A percentile compares a stretch with the other conserved stretches of the same genome.
Conservation (phyloP, 208 protist species). For the Crithidia brevicula region DNA sequence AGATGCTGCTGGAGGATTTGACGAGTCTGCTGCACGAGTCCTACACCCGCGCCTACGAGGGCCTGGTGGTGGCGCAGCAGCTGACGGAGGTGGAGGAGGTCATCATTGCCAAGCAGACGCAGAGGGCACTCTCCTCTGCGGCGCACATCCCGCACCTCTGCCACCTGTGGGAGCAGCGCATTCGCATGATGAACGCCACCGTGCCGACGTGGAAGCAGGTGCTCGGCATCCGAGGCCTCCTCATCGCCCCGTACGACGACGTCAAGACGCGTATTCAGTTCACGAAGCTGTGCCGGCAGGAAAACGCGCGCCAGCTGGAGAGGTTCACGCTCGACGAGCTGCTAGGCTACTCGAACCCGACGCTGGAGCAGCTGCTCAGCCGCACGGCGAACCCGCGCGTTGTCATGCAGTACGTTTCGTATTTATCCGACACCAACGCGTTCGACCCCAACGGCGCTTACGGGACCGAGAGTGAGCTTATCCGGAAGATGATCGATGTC, state of each 20-base stretch:
- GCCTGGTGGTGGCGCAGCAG: slow-evolving; percentile 96
- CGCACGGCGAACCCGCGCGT: slow-evolving; percentile 76
- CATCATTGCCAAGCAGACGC: slow-evolving; percentile 80
- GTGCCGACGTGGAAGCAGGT: slow-evolving; percentile 97
- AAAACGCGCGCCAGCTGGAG: slow-evolving; percentile 73
- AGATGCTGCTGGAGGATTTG: slow-evolving; percentile 73
- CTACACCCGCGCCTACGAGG: slow-evolving; percentile 92
- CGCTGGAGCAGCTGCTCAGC: slow-evolving; percentile 72
- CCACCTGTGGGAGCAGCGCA: slow-evolving; percentile 92
- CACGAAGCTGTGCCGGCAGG: slow-evolving; percentile 93
- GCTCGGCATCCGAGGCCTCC: slow-evolving; percentile 93
- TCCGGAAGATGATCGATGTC: slow-evolving; percentile 87
- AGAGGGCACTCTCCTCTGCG: slow-evolving; percentile 54
- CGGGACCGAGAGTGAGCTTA: slow-evolving; percentile 74
- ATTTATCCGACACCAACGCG: slow-evolving; percentile 66
- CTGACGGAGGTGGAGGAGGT: slow-evolving; percentile 99
- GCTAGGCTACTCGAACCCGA: slow-evolving; percentile 65
- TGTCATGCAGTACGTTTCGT: slow-evolving; percentile 87
- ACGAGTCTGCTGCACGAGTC: slow-evolving; percentile 86
- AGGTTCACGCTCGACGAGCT: slow-evolving; percentile 82
- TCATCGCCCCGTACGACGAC: slow-evolving; percentile 93
- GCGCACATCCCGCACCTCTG: slow-evolving; percentile 83
- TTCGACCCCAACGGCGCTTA: slow-evolving; percentile 61
- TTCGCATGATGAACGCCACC: slow-evolving; percentile 92
- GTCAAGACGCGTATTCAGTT: slow-evolving; percentile 97